Evolutionary conservation across 2,329 filamentous ascomycete genomes (phyloP), one percentile per base, ranked within the genome.

Genomic region (Fusarium sp.): DNA sequence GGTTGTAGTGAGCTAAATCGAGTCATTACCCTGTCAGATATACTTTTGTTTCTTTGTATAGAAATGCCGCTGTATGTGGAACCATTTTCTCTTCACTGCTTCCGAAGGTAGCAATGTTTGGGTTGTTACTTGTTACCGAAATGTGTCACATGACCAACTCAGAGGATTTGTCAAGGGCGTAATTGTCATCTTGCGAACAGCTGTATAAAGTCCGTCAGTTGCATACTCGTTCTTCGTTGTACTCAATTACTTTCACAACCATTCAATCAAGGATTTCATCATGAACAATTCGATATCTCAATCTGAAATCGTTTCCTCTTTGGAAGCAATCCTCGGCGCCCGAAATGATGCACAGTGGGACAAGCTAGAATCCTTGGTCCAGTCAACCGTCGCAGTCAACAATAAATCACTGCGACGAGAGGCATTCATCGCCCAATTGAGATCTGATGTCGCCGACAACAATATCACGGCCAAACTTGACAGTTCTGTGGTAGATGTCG

Each of bases 401-500:
- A 21, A 19, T 10, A 8, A 21, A 2, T 4, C 21, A 1, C 37
- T 58, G 4, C n/a, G 11, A 4, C 56, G 59, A 5, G 39, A 65
- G 0, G 3, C 0, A 1, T 70, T 71, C 4, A 58, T 70, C 18
- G 6, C 7, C 2, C 11, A 25, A 0, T 3, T 59, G 1, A 42
- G 50, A 2, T 28, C 18, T 4, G 12, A 18, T 10, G 0, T 31
- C 2, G 21, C 6, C 1, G 16, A 2, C 5, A 23, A 12, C 1
- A 10, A 16, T 3, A 16, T 5, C 2, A 5, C 7, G 6, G 39
- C 44, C 1, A 28, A 18, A 0, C 10, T 70, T 0, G 67, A 70
- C 9, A 67, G 58, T 4, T 57, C 9, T 2, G 31, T 70, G 12
- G 54, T 70, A 6, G 67, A 70, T 2, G 14, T 53, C 4, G 34